Evolutionary conservation across 2,329 filamentous ascomycete species (phyloP).

Genomic region (Xylariaceae sp.): DNA sequence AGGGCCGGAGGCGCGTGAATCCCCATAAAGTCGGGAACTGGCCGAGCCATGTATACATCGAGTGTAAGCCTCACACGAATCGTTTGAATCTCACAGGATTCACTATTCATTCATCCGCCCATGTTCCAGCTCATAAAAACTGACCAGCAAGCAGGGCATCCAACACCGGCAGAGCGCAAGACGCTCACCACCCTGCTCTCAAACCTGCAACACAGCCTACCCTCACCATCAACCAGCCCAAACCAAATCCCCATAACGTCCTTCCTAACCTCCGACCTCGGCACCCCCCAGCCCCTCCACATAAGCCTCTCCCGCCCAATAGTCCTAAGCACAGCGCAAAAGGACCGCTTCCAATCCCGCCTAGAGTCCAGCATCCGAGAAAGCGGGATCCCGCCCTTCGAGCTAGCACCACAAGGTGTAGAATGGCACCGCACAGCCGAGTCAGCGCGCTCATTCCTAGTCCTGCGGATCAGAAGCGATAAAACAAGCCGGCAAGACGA

Average conservation of each 20-base stretch:
- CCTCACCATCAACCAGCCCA: constrained; percentile 13
- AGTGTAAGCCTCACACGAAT: constrained; percentile 61
- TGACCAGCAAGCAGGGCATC: constrained; percentile 27
- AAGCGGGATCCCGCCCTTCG: constrained; percentile 40
- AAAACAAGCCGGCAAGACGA: not conserved
- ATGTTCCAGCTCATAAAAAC: not conserved
- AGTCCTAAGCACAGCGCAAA: constrained; percentile 66
- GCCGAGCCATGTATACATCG: constrained; percentile 88
- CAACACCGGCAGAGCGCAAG: constrained; percentile 39
- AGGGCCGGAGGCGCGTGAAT: constrained; percentile 73
- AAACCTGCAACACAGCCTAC: constrained; percentile 35
- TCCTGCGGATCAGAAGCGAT: constrained; percentile 54
- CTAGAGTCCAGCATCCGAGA: constrained; percentile 40
- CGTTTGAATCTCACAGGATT: not conserved
- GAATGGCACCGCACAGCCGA: constrained; percentile 51
- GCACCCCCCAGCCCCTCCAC: constrained; percentile 75
- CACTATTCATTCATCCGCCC: not conserved
- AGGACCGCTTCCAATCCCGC: constrained; percentile 60
- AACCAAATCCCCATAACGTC: constrained; percentile 50
- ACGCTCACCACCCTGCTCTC: constrained; percentile 44
- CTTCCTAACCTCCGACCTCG: constrained; percentile 73
- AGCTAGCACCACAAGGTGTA: constrained; percentile 38
- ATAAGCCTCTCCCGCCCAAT: constrained; percentile 85
- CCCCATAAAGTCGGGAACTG: constrained; percentile 87
- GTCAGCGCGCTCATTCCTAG: constrained; percentile 76